Conservation (phyloP, 441 rosid species). For the Dalechampia spathulata region DNA sequence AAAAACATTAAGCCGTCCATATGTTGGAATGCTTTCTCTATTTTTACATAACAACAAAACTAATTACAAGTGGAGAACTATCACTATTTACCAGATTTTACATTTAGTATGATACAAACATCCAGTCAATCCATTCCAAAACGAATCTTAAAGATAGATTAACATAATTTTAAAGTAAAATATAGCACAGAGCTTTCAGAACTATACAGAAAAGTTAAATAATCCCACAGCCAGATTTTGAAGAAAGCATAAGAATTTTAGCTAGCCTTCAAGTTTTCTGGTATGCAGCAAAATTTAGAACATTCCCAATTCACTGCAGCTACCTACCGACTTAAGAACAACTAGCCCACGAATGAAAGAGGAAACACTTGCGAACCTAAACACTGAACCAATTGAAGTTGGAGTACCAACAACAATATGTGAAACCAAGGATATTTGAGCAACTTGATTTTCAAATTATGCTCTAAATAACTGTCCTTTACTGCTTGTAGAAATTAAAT, state of each 20-base stretch:
- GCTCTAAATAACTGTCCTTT: neutral
- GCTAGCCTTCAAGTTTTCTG: neutral
- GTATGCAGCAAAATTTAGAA: slow-evolving; percentile 2
- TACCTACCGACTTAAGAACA: neutral
- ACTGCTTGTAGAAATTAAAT: slow-evolving; percentile 5
- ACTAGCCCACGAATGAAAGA: neutral
- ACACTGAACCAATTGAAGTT: neutral
- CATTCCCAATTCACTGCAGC: neutral
- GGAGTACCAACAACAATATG: neutral
- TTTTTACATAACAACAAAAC: neutral
- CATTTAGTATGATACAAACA: neutral
- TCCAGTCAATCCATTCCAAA: neutral
- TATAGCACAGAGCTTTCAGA: neutral
- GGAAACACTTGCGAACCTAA: slow-evolving; percentile 1
- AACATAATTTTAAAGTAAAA: neutral
- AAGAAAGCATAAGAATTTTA: too few species aligned
- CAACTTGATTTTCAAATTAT: neutral
- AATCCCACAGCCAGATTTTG: too few species aligned
- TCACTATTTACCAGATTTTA: neutral
- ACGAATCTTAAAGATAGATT: neutral
- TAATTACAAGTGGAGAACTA: neutral
- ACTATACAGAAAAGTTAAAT: neutral
- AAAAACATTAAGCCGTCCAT: neutral
- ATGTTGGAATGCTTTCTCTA: too few species aligned
- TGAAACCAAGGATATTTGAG: neutral